Evolutionary conservation across 2,329 filamentous ascomycete species (phyloP).

Genomic region (Trichophyton schoenleinii): DNA sequence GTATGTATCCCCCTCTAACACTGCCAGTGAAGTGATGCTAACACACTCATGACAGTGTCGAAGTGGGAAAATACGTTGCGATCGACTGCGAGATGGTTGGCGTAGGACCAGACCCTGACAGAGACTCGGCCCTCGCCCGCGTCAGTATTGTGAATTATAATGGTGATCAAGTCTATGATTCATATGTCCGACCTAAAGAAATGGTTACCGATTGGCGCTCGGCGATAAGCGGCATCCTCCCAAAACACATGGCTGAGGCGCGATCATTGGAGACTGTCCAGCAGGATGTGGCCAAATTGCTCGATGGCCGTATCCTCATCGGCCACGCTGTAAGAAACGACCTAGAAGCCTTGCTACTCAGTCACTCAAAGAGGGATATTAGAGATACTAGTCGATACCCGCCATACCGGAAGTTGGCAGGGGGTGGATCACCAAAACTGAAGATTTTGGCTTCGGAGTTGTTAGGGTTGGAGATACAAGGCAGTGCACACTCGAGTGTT

Average conservation of each 20-base stretch:
- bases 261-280: slow-evolving; percentile 68
- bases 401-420: slow-evolving; percentile 53
- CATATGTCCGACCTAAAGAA: slow-evolving; percentile 68
- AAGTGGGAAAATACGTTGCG: slow-evolving; percentile 79
- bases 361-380: slow-evolving; percentile 64
- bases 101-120: slow-evolving; percentile 49
- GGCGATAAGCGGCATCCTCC: slow-evolving; percentile 65
- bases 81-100: slow-evolving; percentile 99
- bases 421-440: slow-evolving; percentile 38
- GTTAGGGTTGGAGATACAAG: slow-evolving; percentile 48
- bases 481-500: slow-evolving; percentile 48
- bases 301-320: slow-evolving; percentile 61
- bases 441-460: slow-evolving; percentile 46
- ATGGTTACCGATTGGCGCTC: slow-evolving; percentile 85
- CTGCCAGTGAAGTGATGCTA: slow-evolving; percentile 4
- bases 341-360: slow-evolving; percentile 59
- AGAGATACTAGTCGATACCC: slow-evolving; percentile 72
- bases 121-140: slow-evolving; percentile 65
- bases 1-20: slow-evolving; percentile 18
- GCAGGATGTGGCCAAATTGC: slow-evolving; percentile 52
- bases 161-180: slow-evolving; percentile 85
- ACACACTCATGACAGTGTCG: slow-evolving; percentile 36
- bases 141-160: slow-evolving; percentile 91
- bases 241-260: slow-evolving; percentile 57
- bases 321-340: slow-evolving; percentile 77